Base-by-base conservation (phyloP, 1,284 basidiomycete genomes). In the Boletus smithii region DNA sequence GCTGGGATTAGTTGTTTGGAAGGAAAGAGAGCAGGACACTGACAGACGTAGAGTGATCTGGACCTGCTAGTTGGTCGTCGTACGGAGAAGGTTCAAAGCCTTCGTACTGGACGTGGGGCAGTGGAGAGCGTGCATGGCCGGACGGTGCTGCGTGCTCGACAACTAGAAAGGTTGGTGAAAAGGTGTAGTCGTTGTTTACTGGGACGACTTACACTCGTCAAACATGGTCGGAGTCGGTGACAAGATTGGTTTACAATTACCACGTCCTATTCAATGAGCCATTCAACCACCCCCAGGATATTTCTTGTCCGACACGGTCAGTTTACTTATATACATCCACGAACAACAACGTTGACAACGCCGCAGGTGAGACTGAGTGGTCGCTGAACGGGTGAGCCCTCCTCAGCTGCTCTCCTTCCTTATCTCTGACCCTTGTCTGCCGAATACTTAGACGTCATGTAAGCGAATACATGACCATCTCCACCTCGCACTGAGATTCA, bases 341-440 rank as follows among this genome's bases (percentile, higher is more conserved):
- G 27, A 27, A 13, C 13, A 16, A 42, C 16, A 8, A 18, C 8
- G 32, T 34, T 53, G 44, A 51, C 42, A 18, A 42, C n/a, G 17
- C 13, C 35, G 18, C 59, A 90, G 90, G 92, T 35, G 88, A 95
- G 73, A 97, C 93, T 1, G 93, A 95, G 65, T 97, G 93, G 93
- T 89, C 87, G n/a, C 61, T 88, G 46, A 93, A 88, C 57, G 93
- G 91, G 80, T 81, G 48, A 65, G 78, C 65, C 17, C 32, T 38
- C 22, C 45, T 26, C 26, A 1, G 11, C 11, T 36, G 39, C 47
- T 31, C 47, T 29, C n/a, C 18, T 22, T 26, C 31, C 46, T 14
- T 38, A 46, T 36, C 16, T 42, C 44, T 48, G 51, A 47, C n/a
- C 42, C 43, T 22, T 16, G 34, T 31, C 46, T 49, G 48, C 30